Evolutionary conservation across 2,329 filamentous ascomycete species (phyloP).

Genomic region (Fusarium sp.): DNA sequence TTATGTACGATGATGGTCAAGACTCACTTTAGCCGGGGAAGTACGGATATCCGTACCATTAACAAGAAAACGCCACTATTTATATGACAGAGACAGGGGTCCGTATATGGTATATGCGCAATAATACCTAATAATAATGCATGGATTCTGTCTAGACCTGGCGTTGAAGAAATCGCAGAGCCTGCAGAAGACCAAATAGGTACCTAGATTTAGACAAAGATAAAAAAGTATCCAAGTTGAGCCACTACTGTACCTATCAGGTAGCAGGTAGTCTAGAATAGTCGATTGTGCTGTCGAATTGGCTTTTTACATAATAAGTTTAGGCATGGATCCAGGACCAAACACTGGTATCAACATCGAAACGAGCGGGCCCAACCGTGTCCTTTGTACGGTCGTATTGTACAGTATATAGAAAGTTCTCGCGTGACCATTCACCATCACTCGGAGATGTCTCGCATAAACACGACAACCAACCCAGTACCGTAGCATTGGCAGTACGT

Average conservation of each 20-base stretch:
- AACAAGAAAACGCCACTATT: background rate
- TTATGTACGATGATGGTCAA: conserved; percentile 21
- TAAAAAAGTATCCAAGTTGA: background rate
- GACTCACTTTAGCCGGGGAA: conserved; percentile 7
- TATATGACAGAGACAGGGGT: conserved; percentile 11
- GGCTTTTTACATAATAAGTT: background rate
- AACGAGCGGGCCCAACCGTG: background rate
- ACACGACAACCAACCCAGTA: background rate
- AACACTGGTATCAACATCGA: background rate
- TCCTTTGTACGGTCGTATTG: background rate
- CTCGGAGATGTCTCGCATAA: conserved; percentile 9
- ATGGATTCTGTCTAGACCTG: conserved; percentile 1
- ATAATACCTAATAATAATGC: background rate
- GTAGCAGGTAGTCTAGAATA: background rate
- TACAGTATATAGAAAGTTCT: background rate
- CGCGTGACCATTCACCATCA: conserved; percentile 4
- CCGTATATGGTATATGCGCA: conserved; percentile 13
- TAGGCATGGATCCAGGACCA: background rate
- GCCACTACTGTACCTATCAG: background rate
- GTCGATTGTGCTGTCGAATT: background rate
- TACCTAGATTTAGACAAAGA: background rate
- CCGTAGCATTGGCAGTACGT: background rate
- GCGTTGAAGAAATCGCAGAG: background rate
- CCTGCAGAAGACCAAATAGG: background rate
- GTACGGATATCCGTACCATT: background rate